These are phyloP conservation scores for Halophytophthora polymorphica DNA, from an alignment of 352 stramenopile species.

Conservation along the genomic window DNA sequence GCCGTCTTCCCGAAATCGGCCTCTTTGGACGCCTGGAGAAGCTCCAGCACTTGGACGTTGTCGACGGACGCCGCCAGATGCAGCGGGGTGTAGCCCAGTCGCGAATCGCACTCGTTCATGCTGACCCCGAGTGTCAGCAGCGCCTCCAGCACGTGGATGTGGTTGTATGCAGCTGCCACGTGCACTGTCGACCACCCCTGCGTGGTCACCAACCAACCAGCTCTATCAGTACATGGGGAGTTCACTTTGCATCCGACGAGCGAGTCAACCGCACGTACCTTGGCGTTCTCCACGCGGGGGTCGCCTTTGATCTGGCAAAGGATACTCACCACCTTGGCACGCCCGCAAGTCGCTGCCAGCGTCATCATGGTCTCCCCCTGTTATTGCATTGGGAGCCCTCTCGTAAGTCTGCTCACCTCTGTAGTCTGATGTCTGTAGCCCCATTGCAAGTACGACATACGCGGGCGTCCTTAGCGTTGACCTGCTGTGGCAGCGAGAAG, in stretches of 20 bases:
- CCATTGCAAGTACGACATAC: no score
- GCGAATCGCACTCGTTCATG: conserved; percentile 39
- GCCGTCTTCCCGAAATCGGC: conserved; percentile 45
- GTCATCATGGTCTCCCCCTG: conserved; percentile 78
- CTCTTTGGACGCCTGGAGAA: conserved; percentile 33
- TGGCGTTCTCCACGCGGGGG: conserved; percentile 54
- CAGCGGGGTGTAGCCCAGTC: conserved; percentile 54
- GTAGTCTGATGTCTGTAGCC: no score
- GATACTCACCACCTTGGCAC: conserved; percentile 49
- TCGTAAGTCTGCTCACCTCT: no score
- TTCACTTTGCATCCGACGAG: no score
- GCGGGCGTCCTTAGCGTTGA: conserved; percentile 55
- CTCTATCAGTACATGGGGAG: no score
- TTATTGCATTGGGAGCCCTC: not conserved
- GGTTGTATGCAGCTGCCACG: conserved; percentile 53
- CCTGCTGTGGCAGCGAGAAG: conserved; percentile 54
- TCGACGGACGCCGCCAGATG: conserved; percentile 58
- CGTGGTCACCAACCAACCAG: not conserved
- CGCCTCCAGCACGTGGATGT: conserved; percentile 38
- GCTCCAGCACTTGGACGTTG: conserved; percentile 48
- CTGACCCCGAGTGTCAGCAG: conserved; percentile 44
- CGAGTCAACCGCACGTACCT: conserved; percentile 19
- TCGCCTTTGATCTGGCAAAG: conserved; percentile 67
- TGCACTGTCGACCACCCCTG: conserved; percentile 62
- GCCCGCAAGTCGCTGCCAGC: conserved; percentile 43